phyloP scores from a whole-genome alignment of 805 yeast genomes.

The Starmerella sirachaensis region DNA sequence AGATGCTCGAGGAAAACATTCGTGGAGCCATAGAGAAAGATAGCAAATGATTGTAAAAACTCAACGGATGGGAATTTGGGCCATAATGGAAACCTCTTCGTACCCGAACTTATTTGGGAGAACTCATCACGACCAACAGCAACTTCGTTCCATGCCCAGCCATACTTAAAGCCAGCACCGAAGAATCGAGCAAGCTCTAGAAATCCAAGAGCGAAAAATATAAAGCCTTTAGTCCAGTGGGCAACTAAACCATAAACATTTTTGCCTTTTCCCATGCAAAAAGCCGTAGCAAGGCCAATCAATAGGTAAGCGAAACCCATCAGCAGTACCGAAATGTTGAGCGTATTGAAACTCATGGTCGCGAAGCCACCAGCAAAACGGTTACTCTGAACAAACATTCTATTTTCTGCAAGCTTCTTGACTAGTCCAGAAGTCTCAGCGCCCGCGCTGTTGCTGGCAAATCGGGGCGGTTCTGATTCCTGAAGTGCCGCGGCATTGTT shows the following conservation, averaged over 20 bases:
- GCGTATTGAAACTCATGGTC: constrained; percentile 35
- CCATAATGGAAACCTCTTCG: too few species aligned
- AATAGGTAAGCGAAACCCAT: constrained; percentile 46
- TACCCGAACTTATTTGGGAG: constrained; percentile 21
- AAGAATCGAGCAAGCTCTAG: constrained; percentile 71
- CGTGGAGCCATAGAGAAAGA: constrained; percentile 78
- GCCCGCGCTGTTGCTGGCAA: constrained; percentile 7
- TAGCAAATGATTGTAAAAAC: constrained; percentile 62
- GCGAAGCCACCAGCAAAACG: constrained; percentile 26
- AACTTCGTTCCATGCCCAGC: constrained; percentile 82
- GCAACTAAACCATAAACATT: constrained; percentile 75
- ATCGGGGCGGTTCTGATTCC: constrained; percentile 4
- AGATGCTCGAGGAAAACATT: constrained; percentile 85
- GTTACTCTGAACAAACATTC: constrained; percentile 22
- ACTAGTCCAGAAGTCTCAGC: constrained; percentile 10
- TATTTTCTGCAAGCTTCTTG: constrained; percentile 12
- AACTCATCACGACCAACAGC: not conserved
- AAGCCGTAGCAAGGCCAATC: constrained; percentile 53
- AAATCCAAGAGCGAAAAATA: constrained; percentile 64
- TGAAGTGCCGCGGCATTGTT: not conserved
- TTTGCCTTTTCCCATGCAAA: constrained; percentile 52
- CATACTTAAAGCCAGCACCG: constrained; percentile 62
- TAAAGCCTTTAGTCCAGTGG: constrained; percentile 92
- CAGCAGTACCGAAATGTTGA: constrained; percentile 55
- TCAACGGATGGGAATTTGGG: constrained; percentile 63